Evolutionary conservation across 495 filamentous ascomycete genomes (phyloP).

Genomic region (Lophiostoma macrostomum): DNA sequence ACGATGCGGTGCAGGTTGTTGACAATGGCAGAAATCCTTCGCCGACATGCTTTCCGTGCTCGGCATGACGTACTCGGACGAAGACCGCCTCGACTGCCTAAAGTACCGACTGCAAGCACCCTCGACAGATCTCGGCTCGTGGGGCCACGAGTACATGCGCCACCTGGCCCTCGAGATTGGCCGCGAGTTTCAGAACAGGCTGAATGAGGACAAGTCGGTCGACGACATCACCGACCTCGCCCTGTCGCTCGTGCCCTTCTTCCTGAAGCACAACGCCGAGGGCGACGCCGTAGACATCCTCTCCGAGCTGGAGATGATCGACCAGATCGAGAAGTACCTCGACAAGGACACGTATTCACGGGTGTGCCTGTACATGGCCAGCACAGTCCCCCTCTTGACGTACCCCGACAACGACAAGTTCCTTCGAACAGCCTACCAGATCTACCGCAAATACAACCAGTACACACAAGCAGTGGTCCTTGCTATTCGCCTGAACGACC

Average conservation of each 20-base stretch:
- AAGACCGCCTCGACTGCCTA: constrained; percentile 89
- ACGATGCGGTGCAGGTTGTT: not conserved
- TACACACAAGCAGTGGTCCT: constrained; percentile 89
- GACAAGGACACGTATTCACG: constrained; percentile 91
- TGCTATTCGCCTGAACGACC: constrained; percentile 88
- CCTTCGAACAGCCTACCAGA: constrained; percentile 81
- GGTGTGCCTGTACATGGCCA: constrained; percentile 95
- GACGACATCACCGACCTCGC: constrained; percentile 81
- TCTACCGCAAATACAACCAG: constrained; percentile 89
- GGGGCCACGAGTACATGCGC: constrained; percentile 98
- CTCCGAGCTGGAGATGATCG: constrained; percentile 95
- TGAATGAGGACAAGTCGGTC: constrained; percentile 61
- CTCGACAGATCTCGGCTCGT: constrained; percentile 87
- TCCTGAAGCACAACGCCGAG: constrained; percentile 95
- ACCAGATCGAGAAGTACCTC: constrained; percentile 80
- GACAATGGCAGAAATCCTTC: constrained; percentile 59
- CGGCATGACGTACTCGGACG: constrained; percentile 98
- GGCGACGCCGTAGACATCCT: constrained; percentile 96
- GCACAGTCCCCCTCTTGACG: constrained; percentile 96
- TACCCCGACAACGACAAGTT: constrained; percentile 96
- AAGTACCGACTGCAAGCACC: constrained; percentile 91
- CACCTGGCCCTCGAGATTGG: constrained; percentile 95
- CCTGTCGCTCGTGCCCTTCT: constrained; percentile 82
- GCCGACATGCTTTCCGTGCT: constrained; percentile 96
- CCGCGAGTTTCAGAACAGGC: constrained; percentile 80